phyloP scores from a whole-genome alignment of 495 filamentous ascomycete species.

The Lepidopterella palustris region DNA sequence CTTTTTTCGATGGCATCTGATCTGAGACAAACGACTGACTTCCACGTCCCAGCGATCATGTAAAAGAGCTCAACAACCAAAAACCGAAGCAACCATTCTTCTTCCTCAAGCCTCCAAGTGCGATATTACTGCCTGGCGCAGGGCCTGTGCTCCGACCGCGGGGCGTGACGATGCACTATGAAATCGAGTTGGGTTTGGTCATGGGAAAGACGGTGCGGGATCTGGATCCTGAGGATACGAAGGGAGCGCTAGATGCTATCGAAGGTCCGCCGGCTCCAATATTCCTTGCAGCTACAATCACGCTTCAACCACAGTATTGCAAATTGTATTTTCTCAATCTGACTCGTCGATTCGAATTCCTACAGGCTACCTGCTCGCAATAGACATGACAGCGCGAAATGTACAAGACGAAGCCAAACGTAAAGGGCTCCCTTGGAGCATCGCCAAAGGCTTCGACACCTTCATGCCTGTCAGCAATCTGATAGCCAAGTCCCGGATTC shows the following conservation, averaged over 20 bases:
- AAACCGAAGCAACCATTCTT: conserved; percentile 92
- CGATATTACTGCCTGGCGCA: conserved; percentile 67
- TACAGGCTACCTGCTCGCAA: conserved; percentile 71
- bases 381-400: conserved; percentile 93
- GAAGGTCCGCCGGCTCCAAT: conserved; percentile 37
- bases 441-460: conserved; percentile 95
- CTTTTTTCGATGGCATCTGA: conserved; percentile 4
- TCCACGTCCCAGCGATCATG: conserved; percentile 66
- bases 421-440: conserved; percentile 93
- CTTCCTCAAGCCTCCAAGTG: conserved; percentile 89
- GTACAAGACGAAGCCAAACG: conserved; percentile 92
- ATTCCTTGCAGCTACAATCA: too few relatives aligned
- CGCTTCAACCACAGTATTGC: too few relatives aligned
- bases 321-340: too few relatives aligned
- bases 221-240: conserved; percentile 58
- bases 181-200: conserved; percentile 86
- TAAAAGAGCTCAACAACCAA: conserved; percentile 80
- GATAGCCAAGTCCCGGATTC: conserved; percentile 70
- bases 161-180: conserved; percentile 84
- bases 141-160: conserved; percentile 79
- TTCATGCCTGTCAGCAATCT: conserved; percentile 78
- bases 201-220: conserved; percentile 74
- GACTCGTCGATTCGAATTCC: neutral
- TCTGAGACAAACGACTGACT: conserved; percentile 4
- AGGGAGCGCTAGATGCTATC: conserved; percentile 49